Percentiles rank a stretch among this genome's conserved stretches.
Conservation (phyloP, 306 rosid species). For the Herpetospermum pedunculosum region DNA sequence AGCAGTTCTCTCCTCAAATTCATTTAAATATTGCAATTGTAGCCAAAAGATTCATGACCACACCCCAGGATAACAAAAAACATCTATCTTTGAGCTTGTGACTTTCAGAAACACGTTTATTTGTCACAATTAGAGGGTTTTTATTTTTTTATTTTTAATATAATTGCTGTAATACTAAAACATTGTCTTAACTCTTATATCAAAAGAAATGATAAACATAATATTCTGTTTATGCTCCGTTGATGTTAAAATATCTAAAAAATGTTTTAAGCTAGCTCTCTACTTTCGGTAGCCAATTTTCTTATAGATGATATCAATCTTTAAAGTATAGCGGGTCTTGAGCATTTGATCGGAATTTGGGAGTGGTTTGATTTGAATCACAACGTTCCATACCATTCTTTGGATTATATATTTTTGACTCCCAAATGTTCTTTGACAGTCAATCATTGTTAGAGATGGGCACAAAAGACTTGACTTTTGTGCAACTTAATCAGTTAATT, state of each 20-base stretch:
- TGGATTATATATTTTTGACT: slow-evolving; percentile 10
- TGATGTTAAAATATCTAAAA: not conserved
- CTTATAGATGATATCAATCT: not conserved
- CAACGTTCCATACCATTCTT: not conserved
- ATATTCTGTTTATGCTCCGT: not conserved
- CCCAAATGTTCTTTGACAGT: slow-evolving; percentile 36
- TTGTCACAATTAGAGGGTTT: not conserved
- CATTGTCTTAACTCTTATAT: not conserved
- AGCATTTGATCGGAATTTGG: not conserved
- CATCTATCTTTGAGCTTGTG: not conserved
- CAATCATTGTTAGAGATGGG: slow-evolving; percentile 99
- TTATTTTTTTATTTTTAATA: no score
- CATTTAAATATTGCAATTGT: not conserved
- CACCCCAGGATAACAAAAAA: not conserved
- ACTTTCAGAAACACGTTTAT: not conserved
- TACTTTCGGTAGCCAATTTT: not conserved
- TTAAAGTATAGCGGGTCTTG: not conserved
- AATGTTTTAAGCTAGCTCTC: not conserved
- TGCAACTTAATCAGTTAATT: slow-evolving; percentile 87
- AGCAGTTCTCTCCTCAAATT: not conserved
- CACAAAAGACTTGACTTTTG: slow-evolving; percentile 86
- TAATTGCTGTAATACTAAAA: not conserved
- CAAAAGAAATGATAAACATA: not conserved
- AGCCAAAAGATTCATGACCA: not conserved
- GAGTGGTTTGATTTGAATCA: not conserved